Conservation (phyloP, 108 stramenopile species). For the Nitzschia sp. region DNA sequence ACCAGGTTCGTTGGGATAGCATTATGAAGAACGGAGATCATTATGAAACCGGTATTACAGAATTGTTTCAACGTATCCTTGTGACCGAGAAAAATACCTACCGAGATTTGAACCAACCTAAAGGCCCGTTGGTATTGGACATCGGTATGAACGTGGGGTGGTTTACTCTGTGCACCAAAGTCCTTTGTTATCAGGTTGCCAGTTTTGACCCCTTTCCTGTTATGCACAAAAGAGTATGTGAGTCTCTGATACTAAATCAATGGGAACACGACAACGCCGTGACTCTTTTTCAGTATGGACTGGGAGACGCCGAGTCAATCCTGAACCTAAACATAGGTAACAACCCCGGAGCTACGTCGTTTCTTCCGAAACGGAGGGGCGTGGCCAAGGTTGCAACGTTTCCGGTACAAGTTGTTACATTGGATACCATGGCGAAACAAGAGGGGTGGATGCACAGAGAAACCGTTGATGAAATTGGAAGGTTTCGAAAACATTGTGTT, state of each 20-base stretch:
- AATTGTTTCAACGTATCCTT: constrained; percentile 1
- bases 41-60: constrained; percentile 9
- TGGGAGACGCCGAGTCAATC: neutral
- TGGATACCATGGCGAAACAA: neutral
- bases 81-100: neutral
- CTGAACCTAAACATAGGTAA: neutral
- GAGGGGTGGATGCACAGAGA: neutral
- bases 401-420: neutral
- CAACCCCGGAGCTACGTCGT: neutral
- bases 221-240: constrained; percentile 28
- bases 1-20: neutral
- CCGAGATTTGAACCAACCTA: neutral
- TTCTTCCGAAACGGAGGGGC: neutral
- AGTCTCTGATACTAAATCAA: constrained; percentile 31
- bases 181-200: constrained; percentile 9
- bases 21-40: constrained; percentile 11
- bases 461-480: neutral
- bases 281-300: neutral
- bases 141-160: constrained; percentile 45
- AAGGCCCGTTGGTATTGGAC: constrained; percentile 25
- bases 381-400: neutral
- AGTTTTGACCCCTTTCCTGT: constrained; percentile 32
- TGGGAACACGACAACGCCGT: constrained; percentile 8
- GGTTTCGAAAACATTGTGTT: neutral
- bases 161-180: constrained; percentile 20